A percentile compares a stretch with the other conserved stretches of the same genome.
Evolutionary conservation across 2,329 filamentous ascomycete species (phyloP).

Genomic region (Cladophialophora carrionii): DNA sequence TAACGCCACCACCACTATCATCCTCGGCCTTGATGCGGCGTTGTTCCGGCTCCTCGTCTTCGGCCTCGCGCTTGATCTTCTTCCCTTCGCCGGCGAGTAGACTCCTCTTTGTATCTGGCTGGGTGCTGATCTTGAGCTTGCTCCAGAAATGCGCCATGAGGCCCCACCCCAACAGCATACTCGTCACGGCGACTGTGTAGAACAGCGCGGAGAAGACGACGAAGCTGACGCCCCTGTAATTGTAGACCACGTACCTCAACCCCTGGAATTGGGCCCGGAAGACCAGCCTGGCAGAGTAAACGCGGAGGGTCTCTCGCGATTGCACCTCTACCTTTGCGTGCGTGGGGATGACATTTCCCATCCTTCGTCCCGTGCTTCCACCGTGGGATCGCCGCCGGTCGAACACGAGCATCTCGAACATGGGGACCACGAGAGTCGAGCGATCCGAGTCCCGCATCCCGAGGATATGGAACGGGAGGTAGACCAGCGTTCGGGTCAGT

Average conservation of each 20-base stretch:
- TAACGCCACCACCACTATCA: background rate
- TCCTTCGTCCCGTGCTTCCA: too few relatives aligned
- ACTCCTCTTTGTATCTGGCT: background rate
- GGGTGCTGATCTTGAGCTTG: slow-evolving; percentile 5
- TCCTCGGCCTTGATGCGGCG: slow-evolving; percentile 23
- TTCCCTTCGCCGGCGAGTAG: background rate
- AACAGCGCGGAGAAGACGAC: slow-evolving; percentile 70
- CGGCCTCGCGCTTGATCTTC: background rate
- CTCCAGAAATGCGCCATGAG: slow-evolving; percentile 47
- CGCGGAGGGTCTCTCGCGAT: slow-evolving; percentile 58
- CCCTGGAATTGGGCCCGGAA: slow-evolving; percentile 77
- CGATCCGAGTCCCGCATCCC: slow-evolving; percentile 59
- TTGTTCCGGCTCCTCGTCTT: slow-evolving; percentile 16
- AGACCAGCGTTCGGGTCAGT: slow-evolving; percentile 44
- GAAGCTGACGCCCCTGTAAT: slow-evolving; percentile 72
- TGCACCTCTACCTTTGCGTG: slow-evolving; percentile 69
- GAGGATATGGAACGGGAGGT: slow-evolving; percentile 34
- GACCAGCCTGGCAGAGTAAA: slow-evolving; percentile 70
- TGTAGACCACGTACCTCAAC: slow-evolving; percentile 80
- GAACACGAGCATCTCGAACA: slow-evolving; percentile 77
- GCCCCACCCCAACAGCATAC: slow-evolving; percentile 68
- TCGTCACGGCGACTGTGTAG: slow-evolving; percentile 74
- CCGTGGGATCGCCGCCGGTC: slow-evolving; percentile 1
- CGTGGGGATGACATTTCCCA: slow-evolving; percentile 55
- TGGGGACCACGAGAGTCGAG: slow-evolving; percentile 64